A percentile compares a stretch with the other conserved stretches of the same genome.
phyloP scores from a whole-genome alignment of 2,329 filamentous ascomycete genomes.

The Eutypa lata region DNA sequence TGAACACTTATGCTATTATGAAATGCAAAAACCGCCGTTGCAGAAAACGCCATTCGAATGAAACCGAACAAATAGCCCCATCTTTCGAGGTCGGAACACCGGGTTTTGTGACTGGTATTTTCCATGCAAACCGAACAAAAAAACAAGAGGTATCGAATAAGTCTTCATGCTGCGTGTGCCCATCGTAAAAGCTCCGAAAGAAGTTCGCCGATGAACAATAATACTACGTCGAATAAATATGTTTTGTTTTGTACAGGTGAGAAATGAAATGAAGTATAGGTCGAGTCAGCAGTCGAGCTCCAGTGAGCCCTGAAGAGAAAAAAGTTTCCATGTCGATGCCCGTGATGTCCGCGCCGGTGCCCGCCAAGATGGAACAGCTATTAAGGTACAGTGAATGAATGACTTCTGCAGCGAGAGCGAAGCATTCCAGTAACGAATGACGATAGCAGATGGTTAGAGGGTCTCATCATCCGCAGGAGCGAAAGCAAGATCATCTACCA shows the following conservation, averaged over 20 bases:
- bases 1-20: slow-evolving; percentile 49
- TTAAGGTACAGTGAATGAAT: slow-evolving; percentile 37
- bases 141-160: slow-evolving; percentile 45
- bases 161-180: slow-evolving; percentile 38
- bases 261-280: slow-evolving; percentile 24
- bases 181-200: slow-evolving; percentile 26
- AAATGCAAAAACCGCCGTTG: slow-evolving; percentile 43
- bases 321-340: slow-evolving; percentile 41
- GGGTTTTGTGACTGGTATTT: slow-evolving; percentile 21
- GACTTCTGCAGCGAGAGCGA: slow-evolving; percentile 24
- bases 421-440: slow-evolving; percentile 20
- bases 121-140: slow-evolving; percentile 30
- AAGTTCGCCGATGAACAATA: slow-evolving; percentile 29
- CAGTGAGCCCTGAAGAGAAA: slow-evolving; percentile 28
- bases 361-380: slow-evolving; percentile 49
- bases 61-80: slow-evolving; percentile 36
- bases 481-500: slow-evolving; percentile 48
- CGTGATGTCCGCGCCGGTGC: slow-evolving; percentile 39
- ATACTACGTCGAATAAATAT: slow-evolving; percentile 45
- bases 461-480: slow-evolving; percentile 27
- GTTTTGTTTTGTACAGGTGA: slow-evolving; percentile 44
- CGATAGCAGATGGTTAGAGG: slow-evolving; percentile 31
- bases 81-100: slow-evolving; percentile 38
- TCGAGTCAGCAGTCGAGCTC: slow-evolving; percentile 29
- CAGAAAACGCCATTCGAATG: slow-evolving; percentile 42